Conservation (phyloP, 495 filamentous ascomycete species). For the Talaromyces stipitatus region DNA sequence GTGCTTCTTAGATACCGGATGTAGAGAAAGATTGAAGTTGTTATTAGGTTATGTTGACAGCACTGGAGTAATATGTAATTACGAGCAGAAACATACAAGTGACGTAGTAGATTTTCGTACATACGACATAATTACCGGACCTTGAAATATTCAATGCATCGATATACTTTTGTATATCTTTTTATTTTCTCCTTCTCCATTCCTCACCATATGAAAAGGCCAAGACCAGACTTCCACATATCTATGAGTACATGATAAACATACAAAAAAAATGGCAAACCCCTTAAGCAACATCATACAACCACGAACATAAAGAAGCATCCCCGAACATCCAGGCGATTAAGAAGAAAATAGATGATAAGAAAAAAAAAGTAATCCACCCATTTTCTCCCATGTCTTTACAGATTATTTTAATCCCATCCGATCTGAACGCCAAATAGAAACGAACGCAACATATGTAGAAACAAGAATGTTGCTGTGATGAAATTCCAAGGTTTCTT, state of each 20-base stretch:
- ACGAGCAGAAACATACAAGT: not conserved
- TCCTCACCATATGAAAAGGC: not conserved
- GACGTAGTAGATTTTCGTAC: not conserved
- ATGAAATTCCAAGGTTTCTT: not conserved
- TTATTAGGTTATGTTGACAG: too few species aligned
- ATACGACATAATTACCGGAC: not conserved
- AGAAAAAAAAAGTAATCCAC: not conserved
- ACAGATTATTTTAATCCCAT: not conserved
- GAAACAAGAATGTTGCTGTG: not conserved
- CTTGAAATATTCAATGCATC: not conserved
- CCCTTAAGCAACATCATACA: not conserved
- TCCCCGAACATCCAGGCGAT: not conserved
- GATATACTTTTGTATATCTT: not conserved
- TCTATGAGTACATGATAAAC: slow-evolving; percentile 24
- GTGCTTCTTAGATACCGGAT: too few species aligned
- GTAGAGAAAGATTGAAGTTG: too few species aligned
- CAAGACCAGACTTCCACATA: not conserved
- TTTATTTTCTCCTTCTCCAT: not conserved
- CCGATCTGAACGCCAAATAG: not conserved
- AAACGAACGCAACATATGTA: not conserved
- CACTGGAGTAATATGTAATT: too few species aligned
- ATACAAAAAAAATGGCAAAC: not conserved
- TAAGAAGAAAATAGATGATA: not conserved
- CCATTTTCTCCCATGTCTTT: not conserved
- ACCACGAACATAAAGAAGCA: not conserved